Evolutionary conservation across 306 rosid species (phyloP), one percentile per base, ranked within the genome.

Genomic region (Boehmeria nivea): DNA sequence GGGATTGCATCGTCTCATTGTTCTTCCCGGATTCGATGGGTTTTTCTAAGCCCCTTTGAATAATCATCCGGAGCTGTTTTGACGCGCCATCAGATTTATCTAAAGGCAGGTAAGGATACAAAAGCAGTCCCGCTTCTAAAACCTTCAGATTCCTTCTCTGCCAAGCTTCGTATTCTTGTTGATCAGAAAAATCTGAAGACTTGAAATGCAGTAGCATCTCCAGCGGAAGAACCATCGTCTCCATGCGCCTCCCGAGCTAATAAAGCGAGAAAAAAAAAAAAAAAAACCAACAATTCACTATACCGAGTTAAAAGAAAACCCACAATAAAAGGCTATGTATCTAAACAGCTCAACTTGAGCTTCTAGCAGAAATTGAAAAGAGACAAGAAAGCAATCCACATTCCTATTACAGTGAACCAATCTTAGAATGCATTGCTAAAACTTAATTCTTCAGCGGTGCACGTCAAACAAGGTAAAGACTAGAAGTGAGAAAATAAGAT

Each of bases 181-280:
- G 84, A 63, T 55, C 77, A 18, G 86, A 77, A 60, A 91, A 84
- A 68, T 91, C 99, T 28, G 75, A 75, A 55, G 78, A 57, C 70
- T 73, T 81, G 63, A 84, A 82, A 83, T 87, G 83, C 67, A 81
- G 99, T 17, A 91, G 76, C 12, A 87, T 71, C 85, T 91, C 99
- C 15, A 91, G 77, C 1, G 99, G 99, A 70, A 91, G 75, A 67
- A 91, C 95, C 80, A 87, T 80, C 3, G 79, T 70, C 51, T 91
- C 99, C 54, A 87, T 67, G 57, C 85, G 91, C 67, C 75, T 73
- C 64, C 96, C 96, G n/a, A 87, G 93, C 99, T 90, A 74, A 76
- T 64, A 60, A 56, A 73, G 3, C 36, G 65, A 75, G 63, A 70
- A 64, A 60, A 57, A 56, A 57, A 51, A 55, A 59, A 40, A 39